Conservation (phyloP, 169 alveolate species). For the Plasmodium knowlesi region DNA sequence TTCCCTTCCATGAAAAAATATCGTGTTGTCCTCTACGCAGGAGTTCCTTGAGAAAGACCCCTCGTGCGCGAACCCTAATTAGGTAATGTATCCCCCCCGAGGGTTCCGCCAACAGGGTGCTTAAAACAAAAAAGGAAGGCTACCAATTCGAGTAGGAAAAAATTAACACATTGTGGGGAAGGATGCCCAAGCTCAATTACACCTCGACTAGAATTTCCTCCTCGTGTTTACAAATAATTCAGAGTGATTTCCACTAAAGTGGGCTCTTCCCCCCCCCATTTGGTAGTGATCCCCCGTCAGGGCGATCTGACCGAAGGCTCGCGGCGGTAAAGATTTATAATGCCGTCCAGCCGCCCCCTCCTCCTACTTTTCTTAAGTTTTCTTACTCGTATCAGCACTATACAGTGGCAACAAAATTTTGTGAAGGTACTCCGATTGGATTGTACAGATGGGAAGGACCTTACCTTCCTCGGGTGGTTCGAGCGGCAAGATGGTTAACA, state of each 20-base stretch:
- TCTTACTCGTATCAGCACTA: not conserved
- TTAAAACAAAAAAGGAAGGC: not conserved
- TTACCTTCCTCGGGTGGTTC: not conserved
- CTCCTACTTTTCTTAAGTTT: constrained; percentile 2
- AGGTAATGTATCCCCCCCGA: not conserved
- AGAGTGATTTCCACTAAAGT: not conserved
- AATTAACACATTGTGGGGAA: not conserved
- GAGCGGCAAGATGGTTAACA: not conserved
- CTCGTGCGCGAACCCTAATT: not conserved
- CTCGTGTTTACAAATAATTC: not conserved
- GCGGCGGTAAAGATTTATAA: not conserved
- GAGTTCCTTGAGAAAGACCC: not conserved
- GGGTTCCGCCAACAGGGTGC: not conserved
- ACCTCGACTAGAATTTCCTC: not conserved
- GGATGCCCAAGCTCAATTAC: not conserved
- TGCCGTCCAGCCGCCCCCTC: not conserved
- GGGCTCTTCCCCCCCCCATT: not conserved
- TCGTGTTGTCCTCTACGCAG: not conserved
- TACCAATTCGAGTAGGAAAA: not conserved
- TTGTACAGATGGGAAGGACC: not conserved
- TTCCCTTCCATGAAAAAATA: not conserved
- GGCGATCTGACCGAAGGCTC: not conserved
- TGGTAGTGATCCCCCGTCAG: not conserved
- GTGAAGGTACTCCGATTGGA: constrained; percentile 3
- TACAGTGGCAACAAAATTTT: constrained; percentile 5